Percentiles rank a stretch among this genome's conserved stretches.
These are phyloP conservation scores for Tuber melanosporum DNA, from an alignment of 495 filamentous ascomycete species.

Conservation along the genomic window DNA sequence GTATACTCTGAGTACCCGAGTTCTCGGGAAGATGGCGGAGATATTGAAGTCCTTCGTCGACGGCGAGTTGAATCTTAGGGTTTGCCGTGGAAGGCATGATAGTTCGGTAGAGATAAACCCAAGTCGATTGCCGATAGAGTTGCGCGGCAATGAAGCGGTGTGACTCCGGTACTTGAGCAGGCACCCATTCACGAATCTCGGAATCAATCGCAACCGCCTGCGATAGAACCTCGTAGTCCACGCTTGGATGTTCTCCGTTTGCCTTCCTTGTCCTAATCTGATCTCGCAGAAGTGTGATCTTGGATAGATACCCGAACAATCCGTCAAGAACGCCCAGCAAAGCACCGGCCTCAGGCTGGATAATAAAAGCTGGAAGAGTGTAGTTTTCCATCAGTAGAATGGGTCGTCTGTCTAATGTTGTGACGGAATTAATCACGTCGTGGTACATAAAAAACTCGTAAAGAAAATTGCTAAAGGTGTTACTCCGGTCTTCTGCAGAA, in stretches of 20 bases:
- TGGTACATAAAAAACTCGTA: constrained; percentile 92
- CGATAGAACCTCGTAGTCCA: constrained; percentile 68
- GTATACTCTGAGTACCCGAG: constrained; percentile 63
- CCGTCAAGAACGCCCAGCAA: constrained; percentile 84
- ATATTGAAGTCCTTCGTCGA: constrained; percentile 68
- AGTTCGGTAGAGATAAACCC: constrained; percentile 83
- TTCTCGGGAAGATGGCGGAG: constrained; percentile 57
- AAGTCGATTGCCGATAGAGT: constrained; percentile 83
- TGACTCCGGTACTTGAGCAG: constrained; percentile 61
- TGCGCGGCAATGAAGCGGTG: constrained; percentile 68
- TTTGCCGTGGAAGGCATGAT: constrained; percentile 67
- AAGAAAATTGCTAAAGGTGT: constrained; percentile 68
- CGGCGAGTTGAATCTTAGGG: constrained; percentile 62
- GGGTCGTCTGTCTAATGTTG: constrained; percentile 56
- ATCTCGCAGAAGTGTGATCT: constrained; percentile 73
- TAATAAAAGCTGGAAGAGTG: constrained; percentile 61
- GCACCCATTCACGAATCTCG: constrained; percentile 68
- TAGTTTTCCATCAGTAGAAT: constrained; percentile 56
- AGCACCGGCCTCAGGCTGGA: constrained; percentile 65
- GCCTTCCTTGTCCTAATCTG: constrained; percentile 62
- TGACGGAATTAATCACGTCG: constrained; percentile 73
- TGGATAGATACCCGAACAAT: constrained; percentile 70
- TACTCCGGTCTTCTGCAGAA: constrained; percentile 49
- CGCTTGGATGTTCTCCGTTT: constrained; percentile 58
- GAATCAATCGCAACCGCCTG: constrained; percentile 72